These are phyloP conservation scores for Vaccinium corymbosum DNA, from an alignment of 148 eudicot species.

Conservation along the genomic window DNA sequence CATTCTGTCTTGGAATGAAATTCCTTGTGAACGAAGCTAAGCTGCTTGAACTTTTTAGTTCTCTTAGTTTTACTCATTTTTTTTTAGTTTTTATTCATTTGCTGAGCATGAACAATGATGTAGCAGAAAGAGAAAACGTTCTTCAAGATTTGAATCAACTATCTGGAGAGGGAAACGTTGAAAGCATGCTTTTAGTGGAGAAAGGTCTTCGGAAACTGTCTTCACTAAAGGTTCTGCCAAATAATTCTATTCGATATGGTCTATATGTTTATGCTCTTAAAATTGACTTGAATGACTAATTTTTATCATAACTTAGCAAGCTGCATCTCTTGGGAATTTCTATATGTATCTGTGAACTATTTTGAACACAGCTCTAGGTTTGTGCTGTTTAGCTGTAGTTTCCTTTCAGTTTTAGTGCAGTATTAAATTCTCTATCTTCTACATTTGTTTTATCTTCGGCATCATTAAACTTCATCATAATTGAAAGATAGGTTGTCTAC, in stretches of 20 bases:
- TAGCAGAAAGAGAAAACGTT: conserved; percentile 46
- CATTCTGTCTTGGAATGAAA: not conserved
- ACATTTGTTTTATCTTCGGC: not conserved
- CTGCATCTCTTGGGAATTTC: not conserved
- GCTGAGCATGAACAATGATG: conserved; percentile 42
- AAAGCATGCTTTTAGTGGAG: conserved; percentile 91
- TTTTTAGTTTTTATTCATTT: conserved; percentile 11
- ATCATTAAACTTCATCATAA: not conserved
- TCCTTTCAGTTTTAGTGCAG: not conserved
- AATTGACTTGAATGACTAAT: not conserved
- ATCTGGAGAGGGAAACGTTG: conserved; percentile 59
- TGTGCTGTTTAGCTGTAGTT: not conserved
- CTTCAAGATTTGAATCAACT: conserved; percentile 31
- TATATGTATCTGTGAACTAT: not conserved
- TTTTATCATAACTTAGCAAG: not conserved
- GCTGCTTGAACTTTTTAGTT: conserved; percentile 1
- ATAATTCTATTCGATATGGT: not conserved
- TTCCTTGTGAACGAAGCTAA: not conserved
- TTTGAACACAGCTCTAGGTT: not conserved
- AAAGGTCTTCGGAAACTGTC: conserved; percentile 81
- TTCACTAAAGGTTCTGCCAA: conserved; percentile 57
- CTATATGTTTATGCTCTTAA: not conserved
- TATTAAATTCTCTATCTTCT: not conserved
- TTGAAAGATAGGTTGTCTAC: not conserved
- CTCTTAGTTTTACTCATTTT: not conserved